A percentile compares a stretch with the other conserved stretches of the same genome.
Conservation (phyloP, 192 early-diverging fungal species). For the Coemansia sp. region DNA sequence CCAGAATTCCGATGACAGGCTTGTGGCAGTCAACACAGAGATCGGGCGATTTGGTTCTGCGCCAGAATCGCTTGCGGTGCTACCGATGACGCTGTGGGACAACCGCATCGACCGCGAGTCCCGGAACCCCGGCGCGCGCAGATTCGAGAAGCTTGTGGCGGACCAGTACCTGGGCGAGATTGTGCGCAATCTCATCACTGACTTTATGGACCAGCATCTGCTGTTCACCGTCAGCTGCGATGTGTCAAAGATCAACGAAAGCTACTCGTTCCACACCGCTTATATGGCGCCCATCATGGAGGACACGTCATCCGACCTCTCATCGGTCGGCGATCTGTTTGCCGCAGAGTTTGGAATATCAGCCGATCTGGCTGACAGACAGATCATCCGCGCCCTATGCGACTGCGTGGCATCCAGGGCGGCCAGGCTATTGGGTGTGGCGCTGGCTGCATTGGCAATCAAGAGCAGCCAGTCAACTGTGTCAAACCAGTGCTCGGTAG, state of each 20-base stretch:
- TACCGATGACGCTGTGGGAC: conserved; percentile 85
- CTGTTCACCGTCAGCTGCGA: conserved; percentile 66
- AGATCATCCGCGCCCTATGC: conserved; percentile 76
- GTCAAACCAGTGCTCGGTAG: conserved; percentile 11
- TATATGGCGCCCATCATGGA: conserved; percentile 75
- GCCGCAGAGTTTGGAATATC: conserved; percentile 67
- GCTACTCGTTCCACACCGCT: conserved; percentile 72
- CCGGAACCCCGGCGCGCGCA: conserved; percentile 74
- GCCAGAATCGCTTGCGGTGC: conserved; percentile 41
- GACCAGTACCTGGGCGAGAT: conserved; percentile 97
- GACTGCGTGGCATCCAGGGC: conserved; percentile 87
- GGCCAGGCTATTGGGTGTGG: conserved; percentile 70
- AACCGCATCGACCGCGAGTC: conserved; percentile 79
- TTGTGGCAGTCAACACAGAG: conserved; percentile 94
- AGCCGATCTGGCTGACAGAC: conserved; percentile 70
- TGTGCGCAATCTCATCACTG: conserved; percentile 73
- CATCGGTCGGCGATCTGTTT: conserved; percentile 65
- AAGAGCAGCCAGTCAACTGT: neutral
- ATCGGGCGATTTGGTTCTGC: conserved; percentile 86
- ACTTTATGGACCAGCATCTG: conserved; percentile 77
- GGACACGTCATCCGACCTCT: conserved; percentile 63
- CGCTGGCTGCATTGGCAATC: conserved; percentile 59
- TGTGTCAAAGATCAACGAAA: conserved; percentile 57
- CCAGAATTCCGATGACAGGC: conserved; percentile 41
- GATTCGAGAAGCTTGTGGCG: conserved; percentile 95